phyloP scores from a whole-genome alignment of 2,329 filamentous ascomycete species.

The Aureobasidium subglaciale region DNA sequence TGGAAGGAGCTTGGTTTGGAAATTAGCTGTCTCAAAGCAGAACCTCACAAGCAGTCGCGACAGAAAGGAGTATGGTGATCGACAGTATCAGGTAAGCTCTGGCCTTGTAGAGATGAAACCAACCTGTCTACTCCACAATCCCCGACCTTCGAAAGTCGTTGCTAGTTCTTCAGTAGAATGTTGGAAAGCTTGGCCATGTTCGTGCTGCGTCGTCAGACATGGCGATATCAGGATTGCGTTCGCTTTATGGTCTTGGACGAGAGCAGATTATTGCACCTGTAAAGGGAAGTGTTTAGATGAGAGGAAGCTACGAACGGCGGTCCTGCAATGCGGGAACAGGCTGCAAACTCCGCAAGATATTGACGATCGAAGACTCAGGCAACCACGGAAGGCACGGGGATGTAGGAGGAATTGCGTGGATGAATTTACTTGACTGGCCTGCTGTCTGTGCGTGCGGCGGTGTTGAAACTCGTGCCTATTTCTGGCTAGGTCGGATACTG shows the following conservation, averaged over 20 bases:
- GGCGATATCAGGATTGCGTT: neutral
- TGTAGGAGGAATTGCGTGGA: neutral
- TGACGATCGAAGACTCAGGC: neutral
- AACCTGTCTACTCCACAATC: neutral
- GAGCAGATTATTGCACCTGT: too few relatives aligned
- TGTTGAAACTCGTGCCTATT: slow-evolving; percentile 10
- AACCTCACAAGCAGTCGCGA: neutral
- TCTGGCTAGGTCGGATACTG: neutral
- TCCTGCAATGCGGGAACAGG: neutral
- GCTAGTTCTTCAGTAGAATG: neutral
- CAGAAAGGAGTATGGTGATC: slow-evolving; percentile 4
- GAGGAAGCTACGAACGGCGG: neutral
- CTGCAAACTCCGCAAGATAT: neutral
- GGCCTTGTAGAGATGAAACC: slow-evolving; percentile 10
- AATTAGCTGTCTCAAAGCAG: slow-evolving; percentile 10
- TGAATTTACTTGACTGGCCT: neutral
- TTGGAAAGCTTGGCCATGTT: neutral
- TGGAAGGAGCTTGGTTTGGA: neutral
- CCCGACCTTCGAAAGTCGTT: neutral
- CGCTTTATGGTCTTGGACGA: too few relatives aligned
- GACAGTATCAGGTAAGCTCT: neutral
- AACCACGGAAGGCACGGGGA: slow-evolving; percentile 4
- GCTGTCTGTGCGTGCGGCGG: slow-evolving; percentile 7
- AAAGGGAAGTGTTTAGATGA: neutral
- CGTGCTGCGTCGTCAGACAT: neutral